Conservation (phyloP, 345 rosid species). For the Conringia planisiliqua region DNA sequence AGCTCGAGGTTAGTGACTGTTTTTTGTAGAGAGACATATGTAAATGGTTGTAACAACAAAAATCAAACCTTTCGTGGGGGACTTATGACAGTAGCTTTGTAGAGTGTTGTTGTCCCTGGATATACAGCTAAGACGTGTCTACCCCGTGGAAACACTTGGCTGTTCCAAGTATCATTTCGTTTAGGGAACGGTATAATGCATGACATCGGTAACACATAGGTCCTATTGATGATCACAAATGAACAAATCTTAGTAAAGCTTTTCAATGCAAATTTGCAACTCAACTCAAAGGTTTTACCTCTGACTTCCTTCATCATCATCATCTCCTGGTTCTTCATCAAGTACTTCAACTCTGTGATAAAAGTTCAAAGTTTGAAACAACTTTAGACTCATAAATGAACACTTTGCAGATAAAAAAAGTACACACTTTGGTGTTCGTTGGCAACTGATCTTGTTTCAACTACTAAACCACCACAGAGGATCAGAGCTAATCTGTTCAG, state of each 20-base stretch:
- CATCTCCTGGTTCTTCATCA: constrained; percentile 96
- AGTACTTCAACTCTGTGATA: constrained; percentile 73
- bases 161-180: constrained; percentile 52
- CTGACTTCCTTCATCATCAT: constrained; percentile 79
- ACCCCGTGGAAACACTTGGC: constrained; percentile 59
- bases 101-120: constrained; percentile 94
- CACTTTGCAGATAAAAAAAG: background rate
- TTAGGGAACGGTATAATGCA: constrained; percentile 77
- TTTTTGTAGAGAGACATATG: background rate
- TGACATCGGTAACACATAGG: constrained; percentile 73
- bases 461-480: no score
- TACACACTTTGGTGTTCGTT: no score
- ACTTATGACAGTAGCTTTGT: constrained; percentile 83
- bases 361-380: background rate
- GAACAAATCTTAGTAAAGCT: background rate
- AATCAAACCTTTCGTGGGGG: constrained; percentile 65
- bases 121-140: constrained; percentile 90
- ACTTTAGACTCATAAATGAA: background rate
- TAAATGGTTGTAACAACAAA: constrained; percentile 33
- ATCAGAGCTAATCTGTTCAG: no score
- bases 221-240: constrained; percentile 33
- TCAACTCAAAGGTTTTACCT: constrained; percentile 38
- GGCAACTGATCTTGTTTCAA: no score
- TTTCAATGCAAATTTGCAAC: background rate
- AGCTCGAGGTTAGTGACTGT: no score